A percentile compares a stretch with the other conserved stretches of the same genome.
phyloP scores from a whole-genome alignment of 225 moss, liverwort and hornwort genomes.

The Sphagnum contortum region DNA sequence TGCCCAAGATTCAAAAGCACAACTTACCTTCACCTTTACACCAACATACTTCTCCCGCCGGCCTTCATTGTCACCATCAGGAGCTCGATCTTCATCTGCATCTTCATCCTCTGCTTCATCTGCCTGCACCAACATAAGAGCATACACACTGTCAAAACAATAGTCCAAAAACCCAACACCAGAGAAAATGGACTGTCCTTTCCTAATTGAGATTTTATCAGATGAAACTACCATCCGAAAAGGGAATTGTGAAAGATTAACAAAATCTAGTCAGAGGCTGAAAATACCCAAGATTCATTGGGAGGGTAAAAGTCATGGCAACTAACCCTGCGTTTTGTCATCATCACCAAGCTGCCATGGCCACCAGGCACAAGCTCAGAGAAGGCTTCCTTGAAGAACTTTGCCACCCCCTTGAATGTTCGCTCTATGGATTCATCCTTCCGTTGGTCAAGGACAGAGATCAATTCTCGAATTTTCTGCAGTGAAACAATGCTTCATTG shows the following conservation, averaged over 20 bases:
- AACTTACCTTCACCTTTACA: conserved; percentile 80
- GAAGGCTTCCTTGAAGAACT: conserved; percentile 56
- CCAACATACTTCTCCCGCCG: conserved; percentile 94
- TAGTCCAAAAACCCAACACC: too few relatives aligned
- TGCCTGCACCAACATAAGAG: conserved; percentile 26
- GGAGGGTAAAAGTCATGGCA: background rate
- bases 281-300: too few relatives aligned
- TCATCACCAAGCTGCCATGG: conserved; percentile 61
- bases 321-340: conserved; percentile 47
- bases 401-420: conserved; percentile 58
- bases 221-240: too few relatives aligned
- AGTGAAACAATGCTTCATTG: conserved; percentile 1
- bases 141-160: background rate
- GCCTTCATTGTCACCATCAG: conserved; percentile 59
- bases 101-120: conserved; percentile 81
- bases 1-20: too few relatives aligned
- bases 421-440: conserved; percentile 64
- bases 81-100: conserved; percentile 59
- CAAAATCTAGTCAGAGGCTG: too few relatives aligned
- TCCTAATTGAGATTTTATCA: too few relatives aligned
- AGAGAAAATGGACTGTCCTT: too few relatives aligned
- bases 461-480: conserved; percentile 60
- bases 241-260: too few relatives aligned
- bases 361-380: conserved; percentile 52
- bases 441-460: conserved; percentile 51